Conservation (phyloP, 1,139 yeast genomes). For the Lodderomyces pseudojiufengensis region DNA sequence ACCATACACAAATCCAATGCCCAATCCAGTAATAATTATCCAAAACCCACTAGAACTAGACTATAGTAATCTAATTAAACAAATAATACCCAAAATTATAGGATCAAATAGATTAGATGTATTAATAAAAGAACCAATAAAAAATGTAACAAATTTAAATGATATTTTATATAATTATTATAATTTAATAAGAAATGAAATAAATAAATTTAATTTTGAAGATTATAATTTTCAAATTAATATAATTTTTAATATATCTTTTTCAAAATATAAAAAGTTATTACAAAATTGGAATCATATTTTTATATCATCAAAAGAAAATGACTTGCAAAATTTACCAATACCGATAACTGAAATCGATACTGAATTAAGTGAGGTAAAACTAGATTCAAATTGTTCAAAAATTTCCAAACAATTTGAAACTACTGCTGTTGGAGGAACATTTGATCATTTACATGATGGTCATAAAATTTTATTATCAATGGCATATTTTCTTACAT, state of each 20-base stretch:
- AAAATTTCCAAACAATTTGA: conserved; percentile 5
- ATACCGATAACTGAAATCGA: background rate
- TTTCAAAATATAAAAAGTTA: conserved; percentile 1
- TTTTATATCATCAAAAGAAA: conserved; percentile 7
- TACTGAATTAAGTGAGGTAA: background rate
- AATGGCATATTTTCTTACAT: conserved; percentile 62
- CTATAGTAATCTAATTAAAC: conserved; percentile 21
- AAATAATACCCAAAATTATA: conserved; percentile 3
- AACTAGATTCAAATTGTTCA: background rate
- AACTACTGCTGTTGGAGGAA: conserved; percentile 80
- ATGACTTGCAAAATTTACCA: background rate
- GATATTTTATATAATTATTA: conserved; percentile 26
- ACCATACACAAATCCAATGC: conserved; percentile 4
- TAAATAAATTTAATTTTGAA: conserved; percentile 13
- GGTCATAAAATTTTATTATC: conserved; percentile 89
- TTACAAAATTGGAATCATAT: conserved; percentile 8
- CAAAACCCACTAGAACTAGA: conserved; percentile 23
- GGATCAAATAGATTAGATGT: conserved; percentile 21
- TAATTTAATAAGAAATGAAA: conserved; percentile 20
- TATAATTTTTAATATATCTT: conserved; percentile 24
- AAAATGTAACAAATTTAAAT: conserved; percentile 22
- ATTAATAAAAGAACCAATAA: conserved; percentile 18
- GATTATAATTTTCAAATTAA: conserved; percentile 30
- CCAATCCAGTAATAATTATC: conserved; percentile 21
- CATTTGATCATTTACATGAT: conserved; percentile 94